Evolutionary conservation across 2,329 filamentous ascomycete genomes (phyloP).

Genomic region (Colletotrichum gloeosporioides): DNA sequence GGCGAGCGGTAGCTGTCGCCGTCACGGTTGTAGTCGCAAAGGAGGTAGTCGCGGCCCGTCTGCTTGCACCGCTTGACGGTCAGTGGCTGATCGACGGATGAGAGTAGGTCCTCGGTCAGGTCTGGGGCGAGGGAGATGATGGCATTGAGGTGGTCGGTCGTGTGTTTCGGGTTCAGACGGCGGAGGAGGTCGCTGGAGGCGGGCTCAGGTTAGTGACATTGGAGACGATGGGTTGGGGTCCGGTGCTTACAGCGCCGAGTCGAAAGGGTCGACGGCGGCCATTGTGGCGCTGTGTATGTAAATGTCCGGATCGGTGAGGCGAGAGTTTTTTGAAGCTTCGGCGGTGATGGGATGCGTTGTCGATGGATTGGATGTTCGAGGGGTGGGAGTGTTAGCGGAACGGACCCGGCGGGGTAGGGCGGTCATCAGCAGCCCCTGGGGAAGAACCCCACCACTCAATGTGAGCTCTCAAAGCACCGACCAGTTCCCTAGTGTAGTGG

Average conservation of each 20-base stretch:
- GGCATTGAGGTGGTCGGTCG: constrained; percentile 82
- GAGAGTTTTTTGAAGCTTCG: neutral
- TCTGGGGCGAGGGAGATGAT: constrained; percentile 90
- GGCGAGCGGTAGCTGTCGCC: constrained; percentile 96
- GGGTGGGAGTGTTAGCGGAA: constrained; percentile 1
- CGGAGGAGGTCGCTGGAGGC: constrained; percentile 90
- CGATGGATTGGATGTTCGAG: neutral
- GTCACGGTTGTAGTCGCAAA: constrained; percentile 99
- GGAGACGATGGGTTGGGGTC: neutral
- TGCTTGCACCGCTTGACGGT: constrained; percentile 84
- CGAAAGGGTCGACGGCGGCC: constrained; percentile 69
- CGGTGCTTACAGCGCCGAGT: constrained; percentile 73
- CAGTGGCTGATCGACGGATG: constrained; percentile 95
- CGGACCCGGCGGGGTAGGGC: neutral
- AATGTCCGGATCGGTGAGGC: neutral
- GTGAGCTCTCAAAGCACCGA: constrained; percentile 8
- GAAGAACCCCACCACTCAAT: constrained; percentile 4
- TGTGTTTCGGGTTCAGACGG: constrained; percentile 94
- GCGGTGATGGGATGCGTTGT: neutral
- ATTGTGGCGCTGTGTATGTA: constrained; percentile 33
- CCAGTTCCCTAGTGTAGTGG: neutral
- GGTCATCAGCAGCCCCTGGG: neutral
- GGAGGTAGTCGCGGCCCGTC: constrained; percentile 91
- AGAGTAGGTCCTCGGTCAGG: constrained; percentile 95
- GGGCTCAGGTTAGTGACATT: neutral